Percentiles rank a stretch among this genome's conserved stretches.
phyloP scores from a whole-genome alignment of 352 stramenopile species.

The Thraustochytrium sp. region DNA sequence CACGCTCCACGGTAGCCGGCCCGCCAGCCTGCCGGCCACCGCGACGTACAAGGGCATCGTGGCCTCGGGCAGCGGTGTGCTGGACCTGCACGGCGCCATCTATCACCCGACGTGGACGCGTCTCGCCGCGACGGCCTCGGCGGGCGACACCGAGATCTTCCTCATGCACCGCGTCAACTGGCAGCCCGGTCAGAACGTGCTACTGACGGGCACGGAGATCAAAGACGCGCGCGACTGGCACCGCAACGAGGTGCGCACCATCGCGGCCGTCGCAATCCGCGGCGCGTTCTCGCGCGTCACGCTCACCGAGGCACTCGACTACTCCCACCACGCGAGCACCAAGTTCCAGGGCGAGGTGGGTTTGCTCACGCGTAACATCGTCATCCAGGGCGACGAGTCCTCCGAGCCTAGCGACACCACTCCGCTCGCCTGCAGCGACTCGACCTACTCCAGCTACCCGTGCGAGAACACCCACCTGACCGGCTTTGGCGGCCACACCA shows the following conservation, averaged over 20 bases:
- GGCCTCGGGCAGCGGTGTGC: constrained; percentile 32
- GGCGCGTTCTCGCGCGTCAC: constrained; percentile 17
- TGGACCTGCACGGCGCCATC: constrained; percentile 53
- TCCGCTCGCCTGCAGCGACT: neutral
- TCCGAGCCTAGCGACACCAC: constrained; percentile 46
- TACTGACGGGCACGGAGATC: constrained; percentile 51
- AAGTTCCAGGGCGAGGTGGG: constrained; percentile 54
- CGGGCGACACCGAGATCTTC: neutral
- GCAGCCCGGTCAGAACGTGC: constrained; percentile 50
- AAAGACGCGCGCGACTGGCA: constrained; percentile 52
- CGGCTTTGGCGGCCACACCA: constrained; percentile 56
- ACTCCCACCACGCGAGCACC: constrained; percentile 45
- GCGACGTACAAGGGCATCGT: constrained; percentile 53
- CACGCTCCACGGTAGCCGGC: constrained; percentile 51
- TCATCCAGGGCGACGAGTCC: constrained; percentile 48
- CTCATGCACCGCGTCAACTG: constrained; percentile 52
- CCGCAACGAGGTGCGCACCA: constrained; percentile 54
- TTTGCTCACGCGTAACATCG: constrained; percentile 52
- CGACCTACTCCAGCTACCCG: neutral
- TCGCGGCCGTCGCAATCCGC: constrained; percentile 42
- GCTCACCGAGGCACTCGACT: constrained; percentile 44
- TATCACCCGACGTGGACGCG: constrained; percentile 55
- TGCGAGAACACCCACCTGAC: constrained; percentile 40
- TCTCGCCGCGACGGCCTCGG: constrained; percentile 47
- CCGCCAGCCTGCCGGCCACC: neutral